phyloP scores from a whole-genome alignment of 2,329 filamentous ascomycete species.

The Westerdykella sp. region DNA sequence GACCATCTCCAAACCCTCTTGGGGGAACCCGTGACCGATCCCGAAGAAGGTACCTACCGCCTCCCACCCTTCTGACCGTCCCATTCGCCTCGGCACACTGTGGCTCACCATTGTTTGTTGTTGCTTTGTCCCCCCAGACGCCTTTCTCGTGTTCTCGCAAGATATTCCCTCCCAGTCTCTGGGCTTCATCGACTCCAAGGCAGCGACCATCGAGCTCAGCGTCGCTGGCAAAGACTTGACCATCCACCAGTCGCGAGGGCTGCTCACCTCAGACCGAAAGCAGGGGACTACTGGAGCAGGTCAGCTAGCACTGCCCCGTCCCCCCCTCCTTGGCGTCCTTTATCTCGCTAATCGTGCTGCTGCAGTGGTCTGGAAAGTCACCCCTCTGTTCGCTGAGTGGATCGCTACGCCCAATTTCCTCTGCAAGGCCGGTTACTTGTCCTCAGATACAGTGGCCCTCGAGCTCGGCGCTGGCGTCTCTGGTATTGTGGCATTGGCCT shows the following conservation, averaged over 20 bases:
- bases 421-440: conserved; percentile 50
- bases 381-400: conserved; percentile 76
- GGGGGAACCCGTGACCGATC: conserved; percentile 49
- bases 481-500: conserved; percentile 65
- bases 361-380: conserved; percentile 84
- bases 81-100: conserved; percentile 11
- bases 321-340: conserved; percentile 20
- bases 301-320: conserved; percentile 27
- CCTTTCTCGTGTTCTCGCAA: conserved; percentile 79
- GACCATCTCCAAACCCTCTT: conserved; percentile 38
- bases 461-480: conserved; percentile 89
- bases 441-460: conserved; percentile 54
- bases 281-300: conserved; percentile 69
- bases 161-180: conserved; percentile 60
- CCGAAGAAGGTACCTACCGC: conserved; percentile 51
- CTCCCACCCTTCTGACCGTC: background rate
- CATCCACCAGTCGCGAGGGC: conserved; percentile 75
- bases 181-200: conserved; percentile 74
- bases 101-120: background rate
- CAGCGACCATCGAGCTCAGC: conserved; percentile 58
- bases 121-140: conserved; percentile 53
- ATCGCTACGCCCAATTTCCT: conserved; percentile 63
- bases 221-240: conserved; percentile 65
- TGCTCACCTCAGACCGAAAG: conserved; percentile 69
- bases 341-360: conserved; percentile 11